Evolutionary conservation across 2,329 filamentous ascomycete genomes (phyloP), one percentile per base, ranked within the genome.

Genomic region (Trichoderma semiorbis): DNA sequence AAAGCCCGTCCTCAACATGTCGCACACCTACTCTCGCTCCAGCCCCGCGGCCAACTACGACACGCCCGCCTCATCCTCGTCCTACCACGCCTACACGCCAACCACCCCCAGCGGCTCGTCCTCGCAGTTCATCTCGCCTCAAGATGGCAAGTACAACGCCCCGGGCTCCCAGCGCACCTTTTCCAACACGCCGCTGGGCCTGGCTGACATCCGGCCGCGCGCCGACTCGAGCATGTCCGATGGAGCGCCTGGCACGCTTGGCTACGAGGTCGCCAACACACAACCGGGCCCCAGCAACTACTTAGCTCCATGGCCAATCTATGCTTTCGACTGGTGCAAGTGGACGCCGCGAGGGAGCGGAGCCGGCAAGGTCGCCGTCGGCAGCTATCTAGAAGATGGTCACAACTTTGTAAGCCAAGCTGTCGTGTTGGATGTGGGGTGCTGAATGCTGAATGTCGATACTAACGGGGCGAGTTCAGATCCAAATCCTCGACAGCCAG

Each of bases 241-340:
- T 75, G 89, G 90, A 64, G 84, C 88, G 16, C 86, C 90, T 55
- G 91, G 90, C 82, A 81, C 85, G 81, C 75, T 86, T 55, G 84
- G 88, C 66, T 92, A 92, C 78, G 92, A 94, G 78, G 85, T 90
- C 66, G 88, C 89, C 74, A 88, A 89, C 79, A 80, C 89, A 74
- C 85, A 89, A 81, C 80, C 91, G 79, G 81, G 93, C 79, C 97
- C 95, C 74, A 97, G 94, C 85, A 98, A 95, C 80, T 97, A 98
- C 79, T 84, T 97, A 74, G 94, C 95, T 5, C 95, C 95, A 0
- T 99, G 96, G 94, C 92, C 94, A 16, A 91, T 97, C 70, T 99
- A 98, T 81, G 95, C 96, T 14, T 95, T 97, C 78, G 96, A 99
- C 83, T 99, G 96, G 96, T 99, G 96, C 85, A 99, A 99, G 83